phyloP scores from a whole-genome alignment of 305 asterid species.

The Rubia balearica region DNA sequence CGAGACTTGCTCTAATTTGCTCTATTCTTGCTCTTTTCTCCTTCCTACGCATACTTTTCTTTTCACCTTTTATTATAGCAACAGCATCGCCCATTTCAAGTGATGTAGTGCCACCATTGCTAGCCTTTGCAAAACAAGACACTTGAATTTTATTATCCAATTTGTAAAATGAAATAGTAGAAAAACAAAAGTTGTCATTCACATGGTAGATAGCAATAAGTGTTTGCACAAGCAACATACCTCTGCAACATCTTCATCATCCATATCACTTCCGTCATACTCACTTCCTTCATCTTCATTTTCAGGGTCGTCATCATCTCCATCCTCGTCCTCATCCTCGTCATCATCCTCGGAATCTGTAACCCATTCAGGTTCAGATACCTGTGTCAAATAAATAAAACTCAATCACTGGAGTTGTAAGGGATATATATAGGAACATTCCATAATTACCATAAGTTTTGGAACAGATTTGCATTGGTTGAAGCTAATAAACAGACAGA shows the following conservation, averaged over 20 bases:
- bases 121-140: conserved; percentile 34
- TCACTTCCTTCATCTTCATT: conserved; percentile 48
- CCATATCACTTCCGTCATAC: conserved; percentile 56
- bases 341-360: conserved; percentile 68
- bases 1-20: conserved; percentile 92
- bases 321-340: conserved; percentile 61
- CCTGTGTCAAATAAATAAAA: conserved; percentile 37
- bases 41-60: conserved; percentile 71
- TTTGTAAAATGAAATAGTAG: background rate
- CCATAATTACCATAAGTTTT: background rate
- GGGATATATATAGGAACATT: background rate
- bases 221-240: conserved; percentile 30
- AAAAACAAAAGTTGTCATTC: conserved; percentile 5
- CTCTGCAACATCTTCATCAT: conserved; percentile 59
- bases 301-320: conserved; percentile 47
- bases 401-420: conserved; percentile 11
- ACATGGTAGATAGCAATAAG: conserved; percentile 12
- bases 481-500: background rate
- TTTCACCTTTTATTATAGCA: conserved; percentile 83
- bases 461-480: background rate
- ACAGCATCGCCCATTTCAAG: conserved; percentile 75
- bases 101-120: conserved; percentile 33
- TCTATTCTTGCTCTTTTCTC: conserved; percentile 83
- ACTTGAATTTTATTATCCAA: background rate
- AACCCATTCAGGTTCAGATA: conserved; percentile 91